These are phyloP conservation scores for Triticum timopheevii DNA, from an alignment of 176 grass and related monocot genomes.

Conservation along the genomic window DNA sequence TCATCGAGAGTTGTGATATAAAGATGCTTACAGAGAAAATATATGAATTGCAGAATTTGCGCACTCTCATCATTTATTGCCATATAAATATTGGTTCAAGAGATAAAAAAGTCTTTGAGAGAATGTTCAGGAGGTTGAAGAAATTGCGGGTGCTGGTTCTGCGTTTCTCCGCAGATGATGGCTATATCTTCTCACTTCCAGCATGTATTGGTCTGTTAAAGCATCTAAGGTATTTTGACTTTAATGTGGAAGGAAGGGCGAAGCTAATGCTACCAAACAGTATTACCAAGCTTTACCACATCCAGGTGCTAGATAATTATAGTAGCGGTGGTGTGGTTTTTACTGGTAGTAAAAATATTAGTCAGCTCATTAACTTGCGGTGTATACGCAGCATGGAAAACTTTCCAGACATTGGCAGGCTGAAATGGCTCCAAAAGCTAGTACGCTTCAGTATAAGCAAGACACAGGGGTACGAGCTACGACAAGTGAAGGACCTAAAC, in stretches of 20 bases:
- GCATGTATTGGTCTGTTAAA: constrained; percentile 4
- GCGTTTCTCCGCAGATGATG: background rate
- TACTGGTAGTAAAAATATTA: background rate
- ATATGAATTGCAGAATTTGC: background rate
- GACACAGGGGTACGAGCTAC: background rate
- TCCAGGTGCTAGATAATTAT: background rate
- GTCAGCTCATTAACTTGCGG: background rate
- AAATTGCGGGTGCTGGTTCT: constrained; percentile 12
- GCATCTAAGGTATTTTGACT: constrained; percentile 21
- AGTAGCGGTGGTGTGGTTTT: background rate
- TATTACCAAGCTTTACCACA: constrained; percentile 15
- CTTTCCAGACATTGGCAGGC: background rate
- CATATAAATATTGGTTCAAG: background rate
- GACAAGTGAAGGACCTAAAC: constrained; percentile 18
- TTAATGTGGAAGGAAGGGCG: background rate
- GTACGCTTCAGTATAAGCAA: background rate
- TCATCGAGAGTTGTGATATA: background rate
- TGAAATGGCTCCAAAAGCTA: background rate
- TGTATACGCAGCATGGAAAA: too few relatives aligned
- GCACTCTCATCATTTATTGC: constrained; percentile 17
- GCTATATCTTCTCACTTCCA: background rate
- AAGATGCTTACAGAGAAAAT: background rate
- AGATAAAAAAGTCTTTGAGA: background rate
- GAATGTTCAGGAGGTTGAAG: background rate
- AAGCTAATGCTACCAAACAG: too few relatives aligned